Evolutionary conservation across 805 yeast genomes (phyloP), one percentile per base, ranked within the genome.

Genomic region (Suhomyces pyralidae): DNA sequence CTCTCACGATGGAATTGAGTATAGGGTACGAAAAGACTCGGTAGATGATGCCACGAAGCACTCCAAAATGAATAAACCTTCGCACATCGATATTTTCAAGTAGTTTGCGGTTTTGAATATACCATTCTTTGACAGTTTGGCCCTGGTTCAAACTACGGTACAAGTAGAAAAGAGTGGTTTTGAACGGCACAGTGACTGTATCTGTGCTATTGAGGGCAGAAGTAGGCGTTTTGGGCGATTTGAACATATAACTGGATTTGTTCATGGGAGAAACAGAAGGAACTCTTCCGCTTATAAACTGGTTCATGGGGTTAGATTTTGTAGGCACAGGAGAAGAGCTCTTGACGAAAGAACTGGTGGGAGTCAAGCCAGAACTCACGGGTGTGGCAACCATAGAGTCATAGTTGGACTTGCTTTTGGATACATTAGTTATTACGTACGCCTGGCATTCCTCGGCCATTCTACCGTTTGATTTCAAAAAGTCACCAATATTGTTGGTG

Each of bases 371-470:
- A 17, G 47, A 42, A 8, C 43, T 50, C 10, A 25, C 51, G n/a
- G 45, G 45, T 3, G 57, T 51, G 30, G 36, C 34, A 2, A 45
- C 40, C 36, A 48, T 15, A n/a, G 53, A 49, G 5, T 51, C 53
- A 10, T 28, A 15, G 19, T 40, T 45, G 17, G 40, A 36, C 20
- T 36, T 36, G 19, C 20, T 17, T 5, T 10, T 24, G 3, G 42
- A 20, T 12, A 76, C 65, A 32, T 76, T 60, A 40, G 82, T 68
- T 46, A 83, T 77, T 2, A 91, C 92, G 61, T 90, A 94, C 1
- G 85, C 82, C 64, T 89, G 96, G 65, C 98, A 93, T 59, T 91
- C 96, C 9, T 81, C 79, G 9, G 91, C 88, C 78, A 93, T 76
- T 17, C 40, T 47, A 0, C 78, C 74, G 57, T 84, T 88, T 17